Conservation (phyloP, 1,284 basidiomycete genomes). For the Psilocybe mexicana region DNA sequence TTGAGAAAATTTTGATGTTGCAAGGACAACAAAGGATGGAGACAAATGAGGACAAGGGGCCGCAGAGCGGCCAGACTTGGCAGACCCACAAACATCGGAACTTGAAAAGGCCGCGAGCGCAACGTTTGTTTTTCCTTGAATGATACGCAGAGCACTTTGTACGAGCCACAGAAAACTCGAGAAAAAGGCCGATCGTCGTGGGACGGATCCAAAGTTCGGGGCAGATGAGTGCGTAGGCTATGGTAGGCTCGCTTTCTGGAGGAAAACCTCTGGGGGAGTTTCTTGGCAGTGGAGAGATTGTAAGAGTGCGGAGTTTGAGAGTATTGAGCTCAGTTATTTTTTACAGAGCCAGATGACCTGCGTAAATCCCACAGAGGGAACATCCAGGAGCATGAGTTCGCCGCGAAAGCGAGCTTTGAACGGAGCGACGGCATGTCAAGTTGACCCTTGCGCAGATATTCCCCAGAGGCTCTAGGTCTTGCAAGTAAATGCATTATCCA, state of each 20-base stretch:
- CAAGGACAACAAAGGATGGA: background rate
- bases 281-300: background rate
- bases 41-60: background rate
- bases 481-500: background rate
- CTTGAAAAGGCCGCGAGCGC: too few relatives aligned
- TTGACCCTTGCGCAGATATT: background rate
- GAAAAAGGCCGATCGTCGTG: too few relatives aligned
- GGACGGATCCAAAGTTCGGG: too few relatives aligned
- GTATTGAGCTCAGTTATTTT: constrained; percentile 4
- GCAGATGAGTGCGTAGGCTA: too few relatives aligned
- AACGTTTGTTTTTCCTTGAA: too few relatives aligned
- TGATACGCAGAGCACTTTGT: too few relatives aligned
- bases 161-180: too few relatives aligned
- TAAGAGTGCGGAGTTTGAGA: constrained; percentile 8
- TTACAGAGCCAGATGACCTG: constrained; percentile 3
- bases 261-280: background rate
- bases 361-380: background rate
- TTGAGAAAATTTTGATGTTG: background rate
- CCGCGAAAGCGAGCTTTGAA: constrained; percentile 1
- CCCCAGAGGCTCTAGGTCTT: background rate
- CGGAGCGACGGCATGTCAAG: constrained; percentile 7
- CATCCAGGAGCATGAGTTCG: background rate
- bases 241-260: background rate
- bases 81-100: background rate
- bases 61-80: background rate